Evolutionary conservation across 805 yeast genomes (phyloP), one percentile per base, ranked within the genome.

Genomic region (Starmera pachycereana): DNA sequence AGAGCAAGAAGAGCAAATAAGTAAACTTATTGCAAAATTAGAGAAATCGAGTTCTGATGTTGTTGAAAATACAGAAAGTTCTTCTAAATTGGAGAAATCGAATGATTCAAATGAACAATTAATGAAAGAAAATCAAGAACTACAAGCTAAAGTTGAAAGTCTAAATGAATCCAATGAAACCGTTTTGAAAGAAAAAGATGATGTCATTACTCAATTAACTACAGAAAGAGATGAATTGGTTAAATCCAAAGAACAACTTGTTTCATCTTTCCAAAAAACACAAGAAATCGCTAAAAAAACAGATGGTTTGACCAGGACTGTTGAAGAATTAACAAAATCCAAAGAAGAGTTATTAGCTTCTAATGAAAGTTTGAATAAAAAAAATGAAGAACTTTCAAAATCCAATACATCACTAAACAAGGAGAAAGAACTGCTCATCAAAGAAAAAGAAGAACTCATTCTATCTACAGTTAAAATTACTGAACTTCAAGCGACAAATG

Each of bases 361-460:
- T 38, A 29, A 42, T 35, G 47, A 40, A 27, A 38, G 37, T 19
- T 40, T 47, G 32, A 31, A 32, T 12, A 39, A 40, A 19, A 34
- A 40, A 16, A 27, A 22, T 2, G 12, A 40, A 18, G 32, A 16
- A 8, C 16, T 38, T 12, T 16, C 14, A 12, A 19, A 14, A 30
- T 18, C n/a, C 34, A 18, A 28, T 19, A 12, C 35, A 8, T 18
- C 14, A 29, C 16, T 25, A 8, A n/a, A 19, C 19, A 40, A 46
- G 40, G 40, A 35, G 8, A 38, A 35, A 34, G 36, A 32, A 16
- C 30, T 36, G 42, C 30, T 12, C 35, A n/a, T 33, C 35, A 33
- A 32, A 33, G 25, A 37, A 10, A 32, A 32, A 12, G 32, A 10
- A 32, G 16, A 16, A 13, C 11, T 4, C 33, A 32, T 3, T 13